These are phyloP conservation scores for Fulvia fulva DNA, from an alignment of 2,329 filamentous ascomycete species.

Conservation along the genomic window DNA sequence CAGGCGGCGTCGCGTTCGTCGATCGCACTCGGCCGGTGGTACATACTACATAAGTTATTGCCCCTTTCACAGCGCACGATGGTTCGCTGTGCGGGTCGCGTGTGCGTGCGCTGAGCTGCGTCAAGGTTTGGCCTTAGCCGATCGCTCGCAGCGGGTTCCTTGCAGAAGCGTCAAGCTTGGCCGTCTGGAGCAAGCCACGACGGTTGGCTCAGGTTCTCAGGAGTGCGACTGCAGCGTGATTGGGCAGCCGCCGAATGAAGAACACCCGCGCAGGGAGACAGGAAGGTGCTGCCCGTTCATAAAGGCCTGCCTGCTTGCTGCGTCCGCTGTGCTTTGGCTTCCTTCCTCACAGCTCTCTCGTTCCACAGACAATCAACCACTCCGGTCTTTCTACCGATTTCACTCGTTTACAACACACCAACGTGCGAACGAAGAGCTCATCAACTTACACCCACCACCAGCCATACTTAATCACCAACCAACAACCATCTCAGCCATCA, in stretches of 20 bases:
- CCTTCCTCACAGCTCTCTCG: conserved; percentile 5
- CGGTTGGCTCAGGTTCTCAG: not conserved
- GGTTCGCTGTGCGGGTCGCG: not conserved
- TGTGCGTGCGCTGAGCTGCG: not conserved
- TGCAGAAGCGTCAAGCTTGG: not conserved
- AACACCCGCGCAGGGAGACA: not conserved
- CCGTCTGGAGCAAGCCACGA: not conserved
- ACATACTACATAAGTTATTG: not conserved
- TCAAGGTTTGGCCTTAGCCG: not conserved
- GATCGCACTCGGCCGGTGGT: not conserved
- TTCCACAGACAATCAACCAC: conserved; percentile 7
- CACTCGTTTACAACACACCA: conserved; percentile 15
- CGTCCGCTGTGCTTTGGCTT: not conserved
- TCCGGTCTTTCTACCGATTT: conserved; percentile 15
- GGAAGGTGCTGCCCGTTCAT: not conserved
- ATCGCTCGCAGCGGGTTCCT: not conserved
- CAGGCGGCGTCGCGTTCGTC: not conserved
- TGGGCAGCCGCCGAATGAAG: not conserved
- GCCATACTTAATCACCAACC: not conserved
- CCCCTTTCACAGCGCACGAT: not conserved
- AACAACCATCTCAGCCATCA: conserved; percentile 10
- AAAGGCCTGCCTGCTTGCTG: not conserved
- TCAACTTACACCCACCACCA: not conserved
- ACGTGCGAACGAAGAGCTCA: conserved; percentile 6
- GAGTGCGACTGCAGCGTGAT: not conserved